Percentiles rank a stretch among this genome's conserved stretches.
phyloP scores from a whole-genome alignment of 306 rosid genomes.

The Benincasa hispida region DNA sequence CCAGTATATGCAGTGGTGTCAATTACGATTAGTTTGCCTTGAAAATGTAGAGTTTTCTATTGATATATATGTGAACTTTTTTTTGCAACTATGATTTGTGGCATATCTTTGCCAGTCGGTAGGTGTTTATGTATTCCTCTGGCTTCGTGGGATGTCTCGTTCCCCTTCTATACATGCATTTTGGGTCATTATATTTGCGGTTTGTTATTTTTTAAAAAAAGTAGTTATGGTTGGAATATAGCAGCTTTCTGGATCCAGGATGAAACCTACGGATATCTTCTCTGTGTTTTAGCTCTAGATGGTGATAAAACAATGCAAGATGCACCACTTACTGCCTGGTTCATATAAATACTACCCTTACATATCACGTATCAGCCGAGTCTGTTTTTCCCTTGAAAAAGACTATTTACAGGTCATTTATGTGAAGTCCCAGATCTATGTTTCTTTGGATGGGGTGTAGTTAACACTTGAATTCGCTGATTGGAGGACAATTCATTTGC shows the following conservation, averaged over 20 bases:
- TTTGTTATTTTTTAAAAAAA: neutral
- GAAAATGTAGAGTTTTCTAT: neutral
- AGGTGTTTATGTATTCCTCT: neutral
- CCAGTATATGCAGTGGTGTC: neutral
- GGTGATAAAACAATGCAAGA: neutral
- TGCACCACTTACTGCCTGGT: neutral
- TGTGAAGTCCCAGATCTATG: neutral
- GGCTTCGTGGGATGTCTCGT: neutral
- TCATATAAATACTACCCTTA: too few species aligned
- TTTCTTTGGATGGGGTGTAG: neutral
- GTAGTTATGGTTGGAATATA: neutral
- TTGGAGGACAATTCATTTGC: neutral
- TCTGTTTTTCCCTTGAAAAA: neutral
- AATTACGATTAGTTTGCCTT: neutral
- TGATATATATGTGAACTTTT: neutral
- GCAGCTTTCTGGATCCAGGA: neutral
- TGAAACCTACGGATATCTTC: neutral
- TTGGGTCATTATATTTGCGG: too few species aligned
- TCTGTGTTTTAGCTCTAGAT: neutral
- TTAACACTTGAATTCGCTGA: neutral
- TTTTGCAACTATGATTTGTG: neutral
- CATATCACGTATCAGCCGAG: too few species aligned
- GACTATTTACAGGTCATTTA: neutral
- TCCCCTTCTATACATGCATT: too few species aligned
- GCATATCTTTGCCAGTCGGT: neutral